These are phyloP conservation scores for Plectranthus barbatus DNA, from an alignment of 257 asterid genomes.

Conservation along the genomic window DNA sequence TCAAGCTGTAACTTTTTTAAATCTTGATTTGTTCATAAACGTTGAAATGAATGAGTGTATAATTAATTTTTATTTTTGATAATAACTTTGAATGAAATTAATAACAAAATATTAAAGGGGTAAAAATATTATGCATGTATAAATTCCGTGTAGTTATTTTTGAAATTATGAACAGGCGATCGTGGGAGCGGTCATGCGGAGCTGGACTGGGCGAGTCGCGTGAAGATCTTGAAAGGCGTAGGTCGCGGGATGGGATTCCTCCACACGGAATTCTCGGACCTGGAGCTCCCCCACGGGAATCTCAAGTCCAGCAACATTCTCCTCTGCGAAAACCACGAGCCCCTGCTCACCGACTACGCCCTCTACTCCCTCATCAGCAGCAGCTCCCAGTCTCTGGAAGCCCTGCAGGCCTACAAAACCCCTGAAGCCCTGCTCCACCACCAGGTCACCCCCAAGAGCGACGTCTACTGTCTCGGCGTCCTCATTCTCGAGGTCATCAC, in stretches of 20 bases:
- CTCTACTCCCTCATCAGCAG: constrained; percentile 47
- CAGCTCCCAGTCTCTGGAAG: constrained; percentile 45
- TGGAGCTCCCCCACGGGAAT: constrained; percentile 81
- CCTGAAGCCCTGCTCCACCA: constrained; percentile 63
- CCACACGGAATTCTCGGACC: constrained; percentile 52
- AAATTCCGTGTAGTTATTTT: too few species aligned
- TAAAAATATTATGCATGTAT: too few species aligned
- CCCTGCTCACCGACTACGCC: constrained; percentile 76
- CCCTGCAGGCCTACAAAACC: constrained; percentile 43
- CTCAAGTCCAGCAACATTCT: constrained; percentile 90
- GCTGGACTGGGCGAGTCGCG: constrained; percentile 55
- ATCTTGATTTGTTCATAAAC: too few species aligned
- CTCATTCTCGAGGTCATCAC: constrained; percentile 67
- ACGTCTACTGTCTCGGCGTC: constrained; percentile 74
- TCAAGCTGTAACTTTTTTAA: too few species aligned
- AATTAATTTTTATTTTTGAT: too few species aligned
- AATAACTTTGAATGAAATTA: too few species aligned
- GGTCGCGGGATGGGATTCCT: constrained; percentile 78
- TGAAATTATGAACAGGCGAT: too few species aligned
- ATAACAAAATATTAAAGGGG: too few species aligned
- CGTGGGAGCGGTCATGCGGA: constrained; percentile 54
- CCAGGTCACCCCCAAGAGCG: constrained; percentile 61
- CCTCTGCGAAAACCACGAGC: constrained; percentile 42
- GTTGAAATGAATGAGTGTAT: too few species aligned
- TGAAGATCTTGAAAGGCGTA: constrained; percentile 70